Evolutionary conservation across 2,329 filamentous ascomycete species (phyloP), one percentile per base, ranked within the genome.

Genomic region (Dryadomyces quercivorus): DNA sequence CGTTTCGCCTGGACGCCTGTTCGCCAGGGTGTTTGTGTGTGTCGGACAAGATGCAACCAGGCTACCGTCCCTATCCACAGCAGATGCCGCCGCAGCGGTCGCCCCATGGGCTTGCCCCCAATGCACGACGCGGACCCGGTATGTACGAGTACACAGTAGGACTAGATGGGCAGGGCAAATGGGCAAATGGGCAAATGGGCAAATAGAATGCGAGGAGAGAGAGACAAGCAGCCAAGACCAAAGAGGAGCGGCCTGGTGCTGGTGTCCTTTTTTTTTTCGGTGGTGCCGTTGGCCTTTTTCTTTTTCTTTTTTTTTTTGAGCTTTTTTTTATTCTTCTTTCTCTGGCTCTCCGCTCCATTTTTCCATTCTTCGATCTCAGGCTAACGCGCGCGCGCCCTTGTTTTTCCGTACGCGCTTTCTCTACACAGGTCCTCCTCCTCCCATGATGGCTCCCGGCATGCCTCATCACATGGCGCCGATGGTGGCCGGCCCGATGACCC

Each of bases 31-130:
- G 44, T 48, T 52, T 53, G 51, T 31, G 26, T 31, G n/a, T 31
- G 26, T 31, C 26, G 26, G 26, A 31, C 26, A 31, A 63, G 61
- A 79, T 80, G 76, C 76, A 79, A 68, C 68, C 69, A 56, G 73
- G 76, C 60, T 79, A 75, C 63, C 75, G 76, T 59, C 66, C 67
- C 54, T 77, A 75, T 65, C 69, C 72, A 63, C 74, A 76, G 61
- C 75, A 75, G 65, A 68, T 70, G 61, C 69, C 74, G 59, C 75
- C 75, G 63, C 69, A 75, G 59, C 70, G 72, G 59, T 70, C 74
- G 60, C 75, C 77, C 67, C 58, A 58, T 52, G 56, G 58, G 16
- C 46, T 52, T 22, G 45, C 52, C 16, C 64, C 70, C 54, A 72
- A 70, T 58, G 72, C 75, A 59, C 73, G 76, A 61, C 75, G 48